Base-by-base conservation (phyloP, 2,329 filamentous ascomycete genomes). In the Scytalidium lignicola region DNA sequence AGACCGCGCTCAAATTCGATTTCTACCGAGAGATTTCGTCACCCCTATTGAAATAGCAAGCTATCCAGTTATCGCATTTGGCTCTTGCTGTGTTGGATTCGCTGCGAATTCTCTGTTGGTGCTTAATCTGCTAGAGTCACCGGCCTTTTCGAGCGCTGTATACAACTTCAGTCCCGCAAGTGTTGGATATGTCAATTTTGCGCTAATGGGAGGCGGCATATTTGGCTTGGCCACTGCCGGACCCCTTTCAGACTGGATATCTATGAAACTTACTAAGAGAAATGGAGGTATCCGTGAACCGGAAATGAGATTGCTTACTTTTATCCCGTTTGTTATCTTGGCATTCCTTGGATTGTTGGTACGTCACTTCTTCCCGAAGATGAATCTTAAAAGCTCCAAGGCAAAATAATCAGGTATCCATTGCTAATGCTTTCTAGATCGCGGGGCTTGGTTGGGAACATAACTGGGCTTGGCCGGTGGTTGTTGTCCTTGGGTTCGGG, bases 31-130 rank as follows among this genome's bases (percentile, higher is more conserved):
- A 44, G 69, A 67, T 18, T 53, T 54, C 7, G 2, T 59, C 20
- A 60, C 58, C 22, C 60, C 59, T 7, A 54, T 63, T 42, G 54
- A 53, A 13, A 51, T 62, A 8, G 48, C 60, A 28, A 58, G 71
- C 0, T 84, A 79, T 61, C 80, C 80, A 0, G 83, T 84, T 49
- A 74, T 84, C 41, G 74, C 83, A 52, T 79, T 80, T 50, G 72
- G 79, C 2, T 72, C 78, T 9, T 82, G 84, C 53, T 73, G 81
- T 19, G 76, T 82, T 8, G 78, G 74, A 28, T 84, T 77, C 74
- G 72, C 47, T 66, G 69, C 47, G 63, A 65, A 28, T 40, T 73
- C 67, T 18, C 82, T 83, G 64, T 66, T 85, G 0, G 62, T 62
- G 3, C 51, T 84, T 58, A 85, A 85, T 62, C 68, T 85, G n/a